Percentiles rank a stretch among this genome's conserved stretches.
Evolutionary conservation across 345 rosid genomes (phyloP).

Genomic region (Sisymbrium altissimum): DNA sequence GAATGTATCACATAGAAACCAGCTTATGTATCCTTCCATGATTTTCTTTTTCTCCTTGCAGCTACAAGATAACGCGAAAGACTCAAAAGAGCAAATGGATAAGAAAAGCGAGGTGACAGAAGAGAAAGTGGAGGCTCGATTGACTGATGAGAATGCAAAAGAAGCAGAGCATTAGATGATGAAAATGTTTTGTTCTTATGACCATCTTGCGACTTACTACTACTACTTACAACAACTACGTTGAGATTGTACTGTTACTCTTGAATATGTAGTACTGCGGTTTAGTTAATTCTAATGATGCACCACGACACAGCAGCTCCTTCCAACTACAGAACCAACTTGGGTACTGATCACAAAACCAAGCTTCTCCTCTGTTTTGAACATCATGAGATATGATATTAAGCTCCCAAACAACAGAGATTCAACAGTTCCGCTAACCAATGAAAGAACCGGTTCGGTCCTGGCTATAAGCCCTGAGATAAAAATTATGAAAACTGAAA

Average conservation of each 20-base stretch:
- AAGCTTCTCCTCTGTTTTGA: not conserved
- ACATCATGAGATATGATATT: not conserved
- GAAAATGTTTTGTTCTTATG: not conserved
- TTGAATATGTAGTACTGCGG: conserved; percentile 4
- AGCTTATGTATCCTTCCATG: not conserved
- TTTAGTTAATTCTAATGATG: conserved; percentile 20
- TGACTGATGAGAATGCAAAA: conserved; percentile 20
- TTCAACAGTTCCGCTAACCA: not conserved
- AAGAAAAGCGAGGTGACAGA: conserved; percentile 31
- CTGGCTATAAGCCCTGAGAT: not conserved
- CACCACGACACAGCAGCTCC: not conserved
- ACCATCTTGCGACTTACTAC: conserved; percentile 14
- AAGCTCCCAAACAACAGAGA: not conserved
- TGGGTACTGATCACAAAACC: not conserved
- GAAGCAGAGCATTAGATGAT: conserved; percentile 36
- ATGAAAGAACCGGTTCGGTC: not conserved
- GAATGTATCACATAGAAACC: not conserved
- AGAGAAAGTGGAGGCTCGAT: conserved; percentile 27
- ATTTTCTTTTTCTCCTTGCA: conserved; percentile 24
- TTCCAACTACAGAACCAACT: conserved; percentile 1
- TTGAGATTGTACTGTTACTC: conserved; percentile 16
- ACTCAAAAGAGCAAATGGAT: conserved; percentile 39
- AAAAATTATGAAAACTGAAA: too few relatives aligned
- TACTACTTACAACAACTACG: not conserved
- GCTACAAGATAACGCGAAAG: conserved; percentile 55